Base-by-base conservation (phyloP, 2,329 filamentous ascomycete species). In the Torrubiellomyces zombiae region DNA sequence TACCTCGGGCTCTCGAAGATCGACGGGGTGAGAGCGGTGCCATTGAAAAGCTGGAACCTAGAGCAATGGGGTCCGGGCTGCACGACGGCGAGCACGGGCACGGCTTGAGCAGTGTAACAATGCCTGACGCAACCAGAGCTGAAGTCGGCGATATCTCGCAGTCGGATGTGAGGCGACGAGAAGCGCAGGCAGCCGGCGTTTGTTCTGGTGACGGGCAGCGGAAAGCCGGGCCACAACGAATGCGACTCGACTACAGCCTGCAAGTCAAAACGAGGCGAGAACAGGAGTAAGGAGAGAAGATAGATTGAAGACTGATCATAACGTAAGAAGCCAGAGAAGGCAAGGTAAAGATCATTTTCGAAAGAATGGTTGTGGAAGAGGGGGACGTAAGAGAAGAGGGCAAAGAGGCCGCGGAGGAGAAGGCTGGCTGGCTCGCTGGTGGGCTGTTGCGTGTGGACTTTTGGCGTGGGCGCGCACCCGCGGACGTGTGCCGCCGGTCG, bases 1-100 rank as follows among this genome's bases (percentile, higher is more conserved):
- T 73, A 44, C 72, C 72, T 48, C 81, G 79, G 60, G 82, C 82
- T 66, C 86, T 75, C 53, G 85, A 89, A 45, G 85, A 93, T 50
- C 86, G 80, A 56, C 86, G 77, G 50, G 79, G 80, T 47, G 77
- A 67, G 40, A 56, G 56, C 45, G 59, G 64, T 60, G 66, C 64
- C 66, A 68, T 67, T 60, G 57, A 58, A 49, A 37, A 21, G 15
- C 21, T 22, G 19, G 26, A 28, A 28, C 32, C 26, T 29, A 38
- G 33, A 35, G 38, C 36, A 37, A 39, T 48, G 40, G 44, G 38
- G 34, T 33, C 38, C 42, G 39, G 35, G 35, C 38, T 39, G 13
- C 13, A 19, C 20, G 13, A 23, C 14, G 10, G 16, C 18, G 16
- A 23, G 7, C 7, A 17, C 15, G 9, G 14, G 11, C 10, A 23